A percentile compares a stretch with the other conserved stretches of the same genome.
Conservation (phyloP, 2,329 filamentous ascomycete species). For the Fusarium buxicola region DNA sequence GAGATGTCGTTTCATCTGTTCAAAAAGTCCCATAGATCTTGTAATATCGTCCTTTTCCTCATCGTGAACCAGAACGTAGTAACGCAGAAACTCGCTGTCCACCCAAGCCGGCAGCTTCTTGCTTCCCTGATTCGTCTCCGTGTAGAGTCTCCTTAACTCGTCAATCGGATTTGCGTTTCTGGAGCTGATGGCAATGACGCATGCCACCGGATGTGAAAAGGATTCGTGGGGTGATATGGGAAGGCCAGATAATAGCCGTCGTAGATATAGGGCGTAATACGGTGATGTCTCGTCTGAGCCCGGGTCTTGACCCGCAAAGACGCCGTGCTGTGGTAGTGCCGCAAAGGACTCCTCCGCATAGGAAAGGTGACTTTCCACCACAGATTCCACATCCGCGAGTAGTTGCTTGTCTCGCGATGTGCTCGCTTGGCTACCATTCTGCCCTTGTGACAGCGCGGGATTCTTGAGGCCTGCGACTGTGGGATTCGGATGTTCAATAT, state of each 20-base stretch:
- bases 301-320: conserved; percentile 55
- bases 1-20: conserved; percentile 99
- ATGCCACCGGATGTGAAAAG: conserved; percentile 93
- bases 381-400: conserved; percentile 78
- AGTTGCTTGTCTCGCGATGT: conserved; percentile 47
- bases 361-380: conserved; percentile 82
- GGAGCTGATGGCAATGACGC: conserved; percentile 95
- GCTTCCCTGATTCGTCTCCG: conserved; percentile 82
- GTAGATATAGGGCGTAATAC: conserved; percentile 87
- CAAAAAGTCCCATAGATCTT: conserved; percentile 89
- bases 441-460: conserved; percentile 54
- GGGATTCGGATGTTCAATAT: conserved; percentile 64
- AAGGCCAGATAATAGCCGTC: conserved; percentile 83
- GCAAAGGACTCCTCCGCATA: conserved; percentile 75
- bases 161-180: conserved; percentile 86
- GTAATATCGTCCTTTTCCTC: conserved; percentile 95
- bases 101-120: conserved; percentile 85
- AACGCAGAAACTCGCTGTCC: conserved; percentile 90
- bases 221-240: conserved; percentile 88
- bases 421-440: conserved; percentile 45
- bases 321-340: conserved; percentile 50
- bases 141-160: conserved; percentile 84
- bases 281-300: conserved; percentile 71
- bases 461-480: conserved; percentile 46
- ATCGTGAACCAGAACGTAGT: conserved; percentile 96